Evolutionary conservation across 352 stramenopile species (phyloP), one percentile per base, ranked within the genome.

Genomic region (Aphanomyces cochlioides): DNA sequence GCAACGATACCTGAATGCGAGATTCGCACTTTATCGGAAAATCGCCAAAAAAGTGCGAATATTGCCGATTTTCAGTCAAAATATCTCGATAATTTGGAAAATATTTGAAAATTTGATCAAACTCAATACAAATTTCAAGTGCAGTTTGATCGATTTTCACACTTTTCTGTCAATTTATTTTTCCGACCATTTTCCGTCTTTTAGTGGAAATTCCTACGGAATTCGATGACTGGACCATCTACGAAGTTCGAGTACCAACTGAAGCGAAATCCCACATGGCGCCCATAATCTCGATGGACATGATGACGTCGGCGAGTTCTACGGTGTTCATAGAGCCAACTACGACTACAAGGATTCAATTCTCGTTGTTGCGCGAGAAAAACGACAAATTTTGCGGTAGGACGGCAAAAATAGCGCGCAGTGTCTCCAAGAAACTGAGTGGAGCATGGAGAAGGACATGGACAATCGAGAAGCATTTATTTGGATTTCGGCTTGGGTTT

Each of bases 401-500:
- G 28, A 28, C 28, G 28, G 28, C 28, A 28, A 28, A 28, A 28
- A 28, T 28, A 28, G 28, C 28, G 28, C 28, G 0, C 28, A 28
- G 28, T 28, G 28, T 28, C 28, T 28, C 28, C 1, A 28, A 28
- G 28, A 28, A 28, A 28, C 28, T 28, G 28, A 0, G 28, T 28
- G 28, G 28, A 28, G 28, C 28, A 28, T 28, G 28, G 28, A 28
- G 28, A 28, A 28, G 28, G 28, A 0, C 28, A 28, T 28, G 28
- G 28, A 28, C 1, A 28, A 28, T 28, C 28, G 13, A 53, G n/a
- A 15, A 15, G 13, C 66, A 82, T 87, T 4, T 74, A 47, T 45
- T 88, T 90, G 17, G 73, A 21, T 50, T 45, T 50, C n/a, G 50
- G 12, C 41, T 81, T 86, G 28, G 72, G 7, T 67, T 88, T 84